Evolutionary conservation across 208 protist species (phyloP).

Genomic region (Wallacemonas sp.): DNA sequence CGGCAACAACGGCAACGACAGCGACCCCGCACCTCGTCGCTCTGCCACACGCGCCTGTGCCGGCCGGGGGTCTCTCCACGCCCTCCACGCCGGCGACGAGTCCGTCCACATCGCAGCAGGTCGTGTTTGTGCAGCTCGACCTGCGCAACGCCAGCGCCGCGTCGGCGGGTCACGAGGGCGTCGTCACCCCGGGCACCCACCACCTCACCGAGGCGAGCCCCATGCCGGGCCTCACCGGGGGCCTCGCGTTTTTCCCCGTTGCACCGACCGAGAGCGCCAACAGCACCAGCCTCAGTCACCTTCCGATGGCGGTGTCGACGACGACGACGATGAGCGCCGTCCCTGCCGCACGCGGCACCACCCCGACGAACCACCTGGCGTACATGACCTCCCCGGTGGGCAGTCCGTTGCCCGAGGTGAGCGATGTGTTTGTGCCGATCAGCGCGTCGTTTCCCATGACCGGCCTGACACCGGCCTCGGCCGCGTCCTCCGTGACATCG

Average conservation of each 20-base stretch:
- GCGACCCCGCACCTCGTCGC: neutral
- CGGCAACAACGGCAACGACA: neutral
- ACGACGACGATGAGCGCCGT: neutral
- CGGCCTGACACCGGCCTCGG: neutral
- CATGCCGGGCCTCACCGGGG: neutral
- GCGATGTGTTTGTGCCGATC: constrained; percentile 7
- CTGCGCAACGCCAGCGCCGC: too few species aligned
- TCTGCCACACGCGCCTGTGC: neutral
- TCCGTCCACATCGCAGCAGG: neutral
- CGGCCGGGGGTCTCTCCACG: neutral
- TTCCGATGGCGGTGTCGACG: neutral
- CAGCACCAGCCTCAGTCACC: neutral
- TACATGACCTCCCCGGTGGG: neutral
- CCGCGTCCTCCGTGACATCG: neutral
- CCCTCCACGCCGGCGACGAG: constrained; percentile 6
- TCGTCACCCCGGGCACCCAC: neutral
- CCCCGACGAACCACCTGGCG: neutral
- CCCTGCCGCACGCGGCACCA: neutral
- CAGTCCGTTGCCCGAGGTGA: neutral
- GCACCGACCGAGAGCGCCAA: constrained; percentile 1
- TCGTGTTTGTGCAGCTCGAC: constrained; percentile 9
- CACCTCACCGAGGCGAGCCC: neutral
- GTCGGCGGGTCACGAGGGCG: too few species aligned
- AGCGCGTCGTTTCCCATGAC: constrained; percentile 11
- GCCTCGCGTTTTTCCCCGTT: neutral